phyloP scores from a whole-genome alignment of 2,329 filamentous ascomycete genomes.

The Fusarium devonianum region DNA sequence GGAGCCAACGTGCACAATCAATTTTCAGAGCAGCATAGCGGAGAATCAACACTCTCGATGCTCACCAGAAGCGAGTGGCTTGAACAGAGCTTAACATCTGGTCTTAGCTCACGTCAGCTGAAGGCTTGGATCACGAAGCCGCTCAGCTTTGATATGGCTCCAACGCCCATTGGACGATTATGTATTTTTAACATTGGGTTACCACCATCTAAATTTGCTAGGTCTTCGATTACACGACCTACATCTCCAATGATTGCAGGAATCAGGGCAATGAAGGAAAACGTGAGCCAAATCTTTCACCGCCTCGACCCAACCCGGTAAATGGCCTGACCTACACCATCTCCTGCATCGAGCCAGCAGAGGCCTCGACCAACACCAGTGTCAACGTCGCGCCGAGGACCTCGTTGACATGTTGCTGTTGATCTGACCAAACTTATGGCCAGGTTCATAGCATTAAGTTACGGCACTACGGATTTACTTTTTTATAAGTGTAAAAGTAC shows the following conservation, averaged over 20 bases:
- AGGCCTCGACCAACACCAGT: background rate
- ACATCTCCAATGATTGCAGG: background rate
- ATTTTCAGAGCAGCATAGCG: background rate
- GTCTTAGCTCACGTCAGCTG: constrained; percentile 10
- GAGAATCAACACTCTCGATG: background rate
- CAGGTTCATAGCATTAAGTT: too few relatives aligned
- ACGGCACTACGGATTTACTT: too few relatives aligned
- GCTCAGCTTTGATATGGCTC: background rate
- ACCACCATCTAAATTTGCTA: too few relatives aligned
- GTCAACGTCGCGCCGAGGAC: background rate
- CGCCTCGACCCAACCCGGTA: background rate
- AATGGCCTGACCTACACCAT: constrained; percentile 8
- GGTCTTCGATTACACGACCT: too few relatives aligned
- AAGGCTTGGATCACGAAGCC: background rate
- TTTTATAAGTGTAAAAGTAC: too few relatives aligned
- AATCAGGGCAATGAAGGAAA: too few relatives aligned
- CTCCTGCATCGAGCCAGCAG: background rate
- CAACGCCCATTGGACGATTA: background rate
- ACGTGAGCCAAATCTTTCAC: background rate
- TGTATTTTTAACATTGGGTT: background rate
- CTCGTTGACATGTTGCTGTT: background rate
- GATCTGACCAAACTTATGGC: too few relatives aligned
- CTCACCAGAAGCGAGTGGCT: background rate
- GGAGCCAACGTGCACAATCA: constrained; percentile 1
- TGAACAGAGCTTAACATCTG: background rate